Evolutionary conservation across 2,329 filamentous ascomycete species (phyloP).

Genomic region (Microdochium bolleyi): DNA sequence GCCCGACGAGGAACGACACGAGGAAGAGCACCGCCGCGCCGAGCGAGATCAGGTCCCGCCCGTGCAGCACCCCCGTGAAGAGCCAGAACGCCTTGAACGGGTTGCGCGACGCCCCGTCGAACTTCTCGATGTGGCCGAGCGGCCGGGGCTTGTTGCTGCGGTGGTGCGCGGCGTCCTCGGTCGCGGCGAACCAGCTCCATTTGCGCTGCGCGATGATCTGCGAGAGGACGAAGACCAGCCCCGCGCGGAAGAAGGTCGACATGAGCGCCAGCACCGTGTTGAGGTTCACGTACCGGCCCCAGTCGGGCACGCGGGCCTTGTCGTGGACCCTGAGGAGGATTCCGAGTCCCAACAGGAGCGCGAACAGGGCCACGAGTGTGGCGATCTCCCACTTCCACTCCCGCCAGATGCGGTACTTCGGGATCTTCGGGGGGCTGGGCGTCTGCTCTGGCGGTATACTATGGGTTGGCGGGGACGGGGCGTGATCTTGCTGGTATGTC

Average conservation of each 20-base stretch:
- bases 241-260: neutral
- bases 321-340: neutral
- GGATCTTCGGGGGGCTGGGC: neutral
- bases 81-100: neutral
- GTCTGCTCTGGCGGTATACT: neutral
- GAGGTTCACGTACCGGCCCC: neutral
- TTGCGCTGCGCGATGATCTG: neutral
- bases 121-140: neutral
- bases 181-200: neutral
- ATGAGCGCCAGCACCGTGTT: neutral
- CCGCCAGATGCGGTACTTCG: neutral
- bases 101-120: neutral
- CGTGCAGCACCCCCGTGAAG: neutral
- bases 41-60: neutral
- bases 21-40: neutral
- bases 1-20: neutral
- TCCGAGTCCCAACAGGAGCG: neutral
- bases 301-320: neutral
- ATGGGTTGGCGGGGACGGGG: neutral
- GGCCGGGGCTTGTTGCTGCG: neutral
- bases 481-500: neutral
- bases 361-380: neutral
- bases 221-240: neutral
- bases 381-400: neutral
- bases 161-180: neutral